These are phyloP conservation scores for Arthrocladium fulminans DNA, from an alignment of 2,329 filamentous ascomycete species.

Conservation along the genomic window DNA sequence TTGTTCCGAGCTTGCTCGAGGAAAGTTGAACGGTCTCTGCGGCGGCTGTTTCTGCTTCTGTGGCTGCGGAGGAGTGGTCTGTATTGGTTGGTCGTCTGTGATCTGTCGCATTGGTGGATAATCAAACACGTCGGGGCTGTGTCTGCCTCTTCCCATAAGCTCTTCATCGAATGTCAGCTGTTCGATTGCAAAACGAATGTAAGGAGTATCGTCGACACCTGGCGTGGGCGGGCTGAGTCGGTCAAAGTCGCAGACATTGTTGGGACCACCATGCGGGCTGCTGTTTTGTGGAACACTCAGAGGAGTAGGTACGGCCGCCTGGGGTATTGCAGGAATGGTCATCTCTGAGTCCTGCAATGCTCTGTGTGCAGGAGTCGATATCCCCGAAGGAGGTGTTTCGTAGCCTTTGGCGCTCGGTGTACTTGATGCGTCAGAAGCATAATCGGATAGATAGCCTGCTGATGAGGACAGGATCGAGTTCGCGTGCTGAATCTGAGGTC, in stretches of 20 bases:
- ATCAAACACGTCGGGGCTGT: conserved; percentile 32
- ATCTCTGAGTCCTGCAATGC: conserved; percentile 20
- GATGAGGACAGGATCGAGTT: conserved; percentile 39
- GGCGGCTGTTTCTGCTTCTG: conserved; percentile 7
- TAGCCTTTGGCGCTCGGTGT: conserved; percentile 33
- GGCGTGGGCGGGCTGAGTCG: conserved; percentile 52
- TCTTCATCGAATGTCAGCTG: conserved; percentile 70
- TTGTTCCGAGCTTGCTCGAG: conserved; percentile 9
- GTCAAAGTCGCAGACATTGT: conserved; percentile 24
- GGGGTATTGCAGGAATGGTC: conserved; percentile 17
- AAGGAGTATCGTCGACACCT: conserved; percentile 73
- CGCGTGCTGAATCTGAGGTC: conserved; percentile 36
- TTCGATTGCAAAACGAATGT: conserved; percentile 82
- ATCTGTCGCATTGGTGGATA: conserved; percentile 2
- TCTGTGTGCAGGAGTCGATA: conserved; percentile 19
- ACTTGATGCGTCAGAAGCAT: conserved; percentile 30
- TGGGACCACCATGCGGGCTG: conserved; percentile 22
- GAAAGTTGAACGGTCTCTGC: conserved; percentile 9
- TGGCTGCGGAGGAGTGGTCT: conserved; percentile 12
- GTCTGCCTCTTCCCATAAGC: conserved; percentile 45
- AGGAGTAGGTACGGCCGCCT: conserved; percentile 17
- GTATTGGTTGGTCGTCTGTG: not conserved
- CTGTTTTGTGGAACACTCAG: conserved; percentile 13
- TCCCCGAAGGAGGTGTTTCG: conserved; percentile 36
- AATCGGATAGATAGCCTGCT: conserved; percentile 40